Conservation (phyloP, 805 yeast species). For the Wickerhamiella vanderwaltii region DNA sequence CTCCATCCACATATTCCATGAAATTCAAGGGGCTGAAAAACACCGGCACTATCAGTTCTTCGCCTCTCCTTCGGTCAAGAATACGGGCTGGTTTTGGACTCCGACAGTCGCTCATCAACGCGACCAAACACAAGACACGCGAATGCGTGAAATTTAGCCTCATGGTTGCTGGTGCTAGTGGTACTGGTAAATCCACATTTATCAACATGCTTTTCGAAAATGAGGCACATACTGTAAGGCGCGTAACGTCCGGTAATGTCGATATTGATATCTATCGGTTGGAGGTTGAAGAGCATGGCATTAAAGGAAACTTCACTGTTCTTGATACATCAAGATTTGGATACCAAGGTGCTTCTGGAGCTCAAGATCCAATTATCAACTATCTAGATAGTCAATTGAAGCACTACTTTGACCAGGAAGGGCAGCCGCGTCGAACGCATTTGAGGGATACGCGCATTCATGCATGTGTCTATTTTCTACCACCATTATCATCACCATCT, state of each 20-base stretch:
- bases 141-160: not conserved
- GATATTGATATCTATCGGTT: not conserved
- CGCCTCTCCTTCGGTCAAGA: no score
- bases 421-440: constrained; percentile 2
- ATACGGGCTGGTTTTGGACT: no score
- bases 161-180: not conserved
- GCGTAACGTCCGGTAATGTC: not conserved
- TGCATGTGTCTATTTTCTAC: constrained; percentile 3
- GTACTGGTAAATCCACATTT: not conserved
- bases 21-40: no score
- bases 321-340: not conserved
- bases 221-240: not conserved
- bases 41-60: no score
- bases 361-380: not conserved
- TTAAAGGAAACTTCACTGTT: not conserved
- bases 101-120: no score
- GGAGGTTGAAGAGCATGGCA: not conserved
- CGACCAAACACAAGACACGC: no score
- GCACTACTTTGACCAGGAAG: constrained; percentile 1
- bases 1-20: no score
- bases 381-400: not conserved
- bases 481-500: not conserved
- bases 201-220: constrained; percentile 1
- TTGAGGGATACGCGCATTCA: not conserved
- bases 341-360: not conserved